Base-by-base conservation (phyloP, 2,329 filamentous ascomycete genomes). In the Epichloe glyceriae region DNA sequence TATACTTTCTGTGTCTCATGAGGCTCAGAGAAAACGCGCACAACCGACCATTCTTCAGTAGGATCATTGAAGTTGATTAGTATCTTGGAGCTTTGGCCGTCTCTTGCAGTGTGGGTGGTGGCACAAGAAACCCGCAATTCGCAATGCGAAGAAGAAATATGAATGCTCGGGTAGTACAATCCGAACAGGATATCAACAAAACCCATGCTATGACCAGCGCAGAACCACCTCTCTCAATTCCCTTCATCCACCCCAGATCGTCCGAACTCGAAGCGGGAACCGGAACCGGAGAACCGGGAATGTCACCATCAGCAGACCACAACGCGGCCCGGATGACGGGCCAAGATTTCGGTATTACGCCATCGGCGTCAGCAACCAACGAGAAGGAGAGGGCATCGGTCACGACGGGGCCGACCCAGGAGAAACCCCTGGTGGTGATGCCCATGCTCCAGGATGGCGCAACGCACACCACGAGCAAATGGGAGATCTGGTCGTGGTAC, bases 401-500 rank as follows among this genome's bases (percentile, higher is more conserved):
- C 12, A 19, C 19, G 35, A 12, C 38, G 3, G 26, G 7, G 43
- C n/a, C 40, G 7, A 8, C 43, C 22, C 37, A 17, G 37, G 34
- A 46, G 34, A 17, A n/a, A 17, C 40, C 34, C 17, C 30, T 19
- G 5, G 46, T 52, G 5, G 51, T 50, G 17, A 48, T 45, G 47
- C 44, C 51, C 3, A 34, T 45, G 12, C 34, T 50, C 38, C 44
- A 51, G 37, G 41, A 47, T 10, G 49, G 33, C 47, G 40, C 48
- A 6, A 22, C 14, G 3, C 53, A 53, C 19, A 34, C 50, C 17
- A 55, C 53, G 19, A 45, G 73, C 39, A 47, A 11, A 10, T 50
- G 52, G 34, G 61, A 62, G 26, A 58, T 61, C 6, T 52, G 56
- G 46, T 54, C 60, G 3, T 63, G 59, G 59, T 65, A 66, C 50